These are phyloP conservation scores for Vaccinium corymbosum DNA, from an alignment of 148 eudicot genomes.

Conservation along the genomic window DNA sequence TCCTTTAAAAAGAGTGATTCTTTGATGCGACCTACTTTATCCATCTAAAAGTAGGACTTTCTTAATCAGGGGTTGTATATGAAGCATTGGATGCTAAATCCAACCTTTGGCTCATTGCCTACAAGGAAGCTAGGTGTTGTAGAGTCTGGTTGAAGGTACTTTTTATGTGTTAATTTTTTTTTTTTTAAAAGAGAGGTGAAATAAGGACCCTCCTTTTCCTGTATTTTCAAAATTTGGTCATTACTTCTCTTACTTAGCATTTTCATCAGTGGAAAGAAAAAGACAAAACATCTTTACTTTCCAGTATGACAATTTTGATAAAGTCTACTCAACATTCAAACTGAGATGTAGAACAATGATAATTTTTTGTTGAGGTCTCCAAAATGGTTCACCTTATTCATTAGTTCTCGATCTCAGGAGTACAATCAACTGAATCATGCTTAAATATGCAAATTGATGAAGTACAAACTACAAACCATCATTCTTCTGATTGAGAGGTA, in stretches of 20 bases:
- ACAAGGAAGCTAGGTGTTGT: background rate
- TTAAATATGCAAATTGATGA: background rate
- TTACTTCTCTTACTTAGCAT: background rate
- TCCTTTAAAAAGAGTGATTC: background rate
- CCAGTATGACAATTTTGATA: constrained; percentile 11
- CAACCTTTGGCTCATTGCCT: background rate
- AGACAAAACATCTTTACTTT: constrained; percentile 17
- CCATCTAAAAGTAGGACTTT: background rate
- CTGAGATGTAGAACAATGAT: background rate
- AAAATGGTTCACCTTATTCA: constrained; percentile 1
- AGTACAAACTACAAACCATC: background rate
- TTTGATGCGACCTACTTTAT: background rate
- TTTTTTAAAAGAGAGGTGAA: background rate
- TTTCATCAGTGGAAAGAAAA: background rate
- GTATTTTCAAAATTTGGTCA: background rate
- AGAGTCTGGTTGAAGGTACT: background rate
- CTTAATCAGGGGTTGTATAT: background rate
- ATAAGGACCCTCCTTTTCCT: background rate
- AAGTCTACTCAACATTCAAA: constrained; percentile 10
- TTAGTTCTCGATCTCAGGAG: background rate
- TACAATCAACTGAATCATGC: background rate
- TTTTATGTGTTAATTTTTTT: background rate
- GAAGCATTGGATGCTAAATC: background rate
- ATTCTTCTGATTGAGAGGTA: background rate
- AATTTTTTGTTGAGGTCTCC: constrained; percentile 4